A percentile compares a stretch with the other conserved stretches of the same genome.
These are phyloP conservation scores for Trichoderma sp. DNA, from an alignment of 2,329 filamentous ascomycete genomes.

Conservation along the genomic window DNA sequence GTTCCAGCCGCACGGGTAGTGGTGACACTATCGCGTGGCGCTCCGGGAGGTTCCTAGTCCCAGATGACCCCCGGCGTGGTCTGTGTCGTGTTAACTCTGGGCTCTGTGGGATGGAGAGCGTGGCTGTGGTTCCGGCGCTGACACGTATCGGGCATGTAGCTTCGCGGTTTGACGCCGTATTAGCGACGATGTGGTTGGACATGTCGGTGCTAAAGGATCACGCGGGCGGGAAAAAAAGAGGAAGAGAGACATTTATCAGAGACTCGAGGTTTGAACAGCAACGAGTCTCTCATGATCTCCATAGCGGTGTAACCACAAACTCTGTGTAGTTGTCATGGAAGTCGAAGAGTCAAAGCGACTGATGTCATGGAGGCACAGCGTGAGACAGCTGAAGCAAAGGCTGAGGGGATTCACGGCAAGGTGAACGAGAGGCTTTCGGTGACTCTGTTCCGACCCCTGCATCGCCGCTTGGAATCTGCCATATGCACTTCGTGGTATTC, in stretches of 20 bases:
- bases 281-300: background rate
- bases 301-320: background rate
- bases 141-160: conserved; percentile 17
- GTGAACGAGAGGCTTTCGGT: background rate
- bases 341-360: background rate
- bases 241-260: background rate
- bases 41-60: background rate
- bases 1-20: background rate
- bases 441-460: background rate
- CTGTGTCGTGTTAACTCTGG: background rate
- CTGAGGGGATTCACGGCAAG: background rate
- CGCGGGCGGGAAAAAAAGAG: conserved; percentile 1
- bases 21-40: conserved; percentile 4
- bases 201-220: conserved; percentile 22
- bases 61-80: background rate
- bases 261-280: background rate
- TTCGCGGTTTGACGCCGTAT: background rate
- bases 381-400: background rate
- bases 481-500: background rate
- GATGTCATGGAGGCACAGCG: background rate
- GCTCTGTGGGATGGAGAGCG: conserved; percentile 3
- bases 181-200: conserved; percentile 17
- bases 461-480: background rate
- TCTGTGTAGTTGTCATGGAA: background rate
- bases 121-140: conserved; percentile 24